These are phyloP conservation scores for Plantago ovata DNA, from an alignment of 257 asterid species.

Conservation along the genomic window DNA sequence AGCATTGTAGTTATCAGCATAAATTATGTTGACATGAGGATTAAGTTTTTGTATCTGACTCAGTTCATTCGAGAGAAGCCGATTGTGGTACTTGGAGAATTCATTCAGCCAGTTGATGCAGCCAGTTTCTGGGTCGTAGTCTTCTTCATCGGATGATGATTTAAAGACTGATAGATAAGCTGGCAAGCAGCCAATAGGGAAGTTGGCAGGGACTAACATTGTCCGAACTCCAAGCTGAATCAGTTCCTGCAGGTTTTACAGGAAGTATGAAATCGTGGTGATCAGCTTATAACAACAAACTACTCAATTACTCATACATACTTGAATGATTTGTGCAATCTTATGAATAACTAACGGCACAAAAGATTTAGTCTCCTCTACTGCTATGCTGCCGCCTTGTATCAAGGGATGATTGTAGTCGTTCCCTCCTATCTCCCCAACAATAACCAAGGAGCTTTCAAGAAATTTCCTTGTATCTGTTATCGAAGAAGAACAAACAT, in stretches of 20 bases:
- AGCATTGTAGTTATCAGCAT: conserved; percentile 49
- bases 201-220: conserved; percentile 45
- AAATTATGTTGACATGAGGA: conserved; percentile 39
- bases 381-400: not conserved
- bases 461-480: conserved; percentile 35
- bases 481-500: not conserved
- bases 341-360: conserved; percentile 23
- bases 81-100: conserved; percentile 34
- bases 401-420: conserved; percentile 38
- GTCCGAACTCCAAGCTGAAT: conserved; percentile 44
- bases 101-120: conserved; percentile 51
- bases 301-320: conserved; percentile 1
- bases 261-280: too few relatives aligned
- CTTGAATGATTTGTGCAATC: conserved; percentile 23
- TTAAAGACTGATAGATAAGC: conserved; percentile 24
- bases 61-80: conserved; percentile 34
- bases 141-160: conserved; percentile 8
- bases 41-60: conserved; percentile 24
- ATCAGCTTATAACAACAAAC: too few relatives aligned
- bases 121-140: conserved; percentile 42
- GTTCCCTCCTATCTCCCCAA: conserved; percentile 68
- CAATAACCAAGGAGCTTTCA: conserved; percentile 29
- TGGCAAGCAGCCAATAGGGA: conserved; percentile 48
- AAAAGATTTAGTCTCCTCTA: conserved; percentile 20
- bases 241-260: conserved; percentile 39